A percentile compares a stretch with the other conserved stretches of the same genome.
Evolutionary conservation across 176 grass and related monocot genomes (phyloP).

Genomic region (Miscanthus lutarioriparius): DNA sequence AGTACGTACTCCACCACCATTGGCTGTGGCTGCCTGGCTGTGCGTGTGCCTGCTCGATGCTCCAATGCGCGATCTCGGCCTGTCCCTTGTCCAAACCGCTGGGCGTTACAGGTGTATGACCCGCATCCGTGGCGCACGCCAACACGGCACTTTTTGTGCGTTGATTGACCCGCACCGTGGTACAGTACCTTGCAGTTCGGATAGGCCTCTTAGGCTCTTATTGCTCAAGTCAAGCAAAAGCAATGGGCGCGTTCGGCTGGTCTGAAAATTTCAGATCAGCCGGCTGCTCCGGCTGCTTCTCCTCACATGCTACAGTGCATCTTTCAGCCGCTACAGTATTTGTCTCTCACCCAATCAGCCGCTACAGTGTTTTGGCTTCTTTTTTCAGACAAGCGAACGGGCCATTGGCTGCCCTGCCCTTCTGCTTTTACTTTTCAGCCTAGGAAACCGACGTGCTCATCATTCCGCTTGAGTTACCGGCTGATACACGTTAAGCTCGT

Average conservation of each 20-base stretch:
- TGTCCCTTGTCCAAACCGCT: constrained; percentile 1
- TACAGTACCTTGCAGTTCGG: background rate
- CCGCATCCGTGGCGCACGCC: background rate
- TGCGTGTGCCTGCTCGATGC: background rate
- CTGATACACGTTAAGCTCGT: constrained; percentile 22
- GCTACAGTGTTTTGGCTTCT: no score
- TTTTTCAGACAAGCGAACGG: no score
- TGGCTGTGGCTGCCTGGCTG: background rate
- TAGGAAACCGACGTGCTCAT: constrained; percentile 36
- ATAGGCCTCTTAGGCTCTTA: background rate
- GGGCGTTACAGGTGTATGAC: constrained; percentile 35
- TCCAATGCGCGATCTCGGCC: background rate
- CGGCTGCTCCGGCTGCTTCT: no score
- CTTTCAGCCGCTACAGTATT: no score
- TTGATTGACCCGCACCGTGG: background rate
- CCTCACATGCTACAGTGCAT: no score
- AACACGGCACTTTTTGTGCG: background rate
- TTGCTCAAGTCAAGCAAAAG: constrained; percentile 27
- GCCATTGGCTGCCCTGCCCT: background rate
- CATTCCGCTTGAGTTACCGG: background rate
- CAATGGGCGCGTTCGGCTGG: no score
- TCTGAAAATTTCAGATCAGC: no score
- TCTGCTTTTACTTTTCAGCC: background rate
- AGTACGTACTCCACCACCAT: no score
- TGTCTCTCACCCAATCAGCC: no score